Evolutionary conservation across 805 yeast species (phyloP).

Genomic region (Metschnikowia peoriensis): DNA sequence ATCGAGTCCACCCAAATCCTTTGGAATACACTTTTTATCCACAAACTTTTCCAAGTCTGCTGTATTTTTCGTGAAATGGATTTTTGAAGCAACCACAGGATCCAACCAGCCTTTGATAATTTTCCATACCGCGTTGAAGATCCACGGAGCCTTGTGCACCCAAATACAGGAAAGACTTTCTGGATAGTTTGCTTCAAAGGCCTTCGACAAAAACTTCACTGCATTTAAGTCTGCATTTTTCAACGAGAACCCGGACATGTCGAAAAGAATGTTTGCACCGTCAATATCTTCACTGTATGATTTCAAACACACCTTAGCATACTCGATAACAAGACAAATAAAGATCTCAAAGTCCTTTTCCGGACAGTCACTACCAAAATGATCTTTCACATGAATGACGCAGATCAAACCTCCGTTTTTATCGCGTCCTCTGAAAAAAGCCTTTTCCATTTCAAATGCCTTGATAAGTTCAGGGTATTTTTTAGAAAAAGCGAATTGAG

Average conservation of each 20-base stretch:
- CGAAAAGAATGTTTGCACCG: conserved; percentile 66
- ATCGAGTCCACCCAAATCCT: conserved; percentile 73
- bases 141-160: conserved; percentile 96
- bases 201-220: conserved; percentile 82
- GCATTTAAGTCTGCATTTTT: conserved; percentile 92
- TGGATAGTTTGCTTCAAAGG: conserved; percentile 96
- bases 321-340: conserved; percentile 19
- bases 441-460: conserved; percentile 19
- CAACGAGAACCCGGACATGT: conserved; percentile 80
- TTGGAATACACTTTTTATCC: conserved; percentile 58
- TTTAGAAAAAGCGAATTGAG: conserved; percentile 7
- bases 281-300: conserved; percentile 15
- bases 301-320: conserved; percentile 43
- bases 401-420: conserved; percentile 17
- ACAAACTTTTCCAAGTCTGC: conserved; percentile 69
- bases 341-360: conserved; percentile 21
- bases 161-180: conserved; percentile 82
- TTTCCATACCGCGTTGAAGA: conserved; percentile 93
- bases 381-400: conserved; percentile 22
- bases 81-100: conserved; percentile 92
- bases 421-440: conserved; percentile 17
- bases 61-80: conserved; percentile 69
- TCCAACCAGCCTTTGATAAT: conserved; percentile 92
- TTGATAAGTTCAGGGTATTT: conserved; percentile 17
- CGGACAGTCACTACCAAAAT: conserved; percentile 24